Evolutionary conservation across 495 filamentous ascomycete species (phyloP), one percentile per base, ranked within the genome.

Genomic region (Lepraria neglecta): DNA sequence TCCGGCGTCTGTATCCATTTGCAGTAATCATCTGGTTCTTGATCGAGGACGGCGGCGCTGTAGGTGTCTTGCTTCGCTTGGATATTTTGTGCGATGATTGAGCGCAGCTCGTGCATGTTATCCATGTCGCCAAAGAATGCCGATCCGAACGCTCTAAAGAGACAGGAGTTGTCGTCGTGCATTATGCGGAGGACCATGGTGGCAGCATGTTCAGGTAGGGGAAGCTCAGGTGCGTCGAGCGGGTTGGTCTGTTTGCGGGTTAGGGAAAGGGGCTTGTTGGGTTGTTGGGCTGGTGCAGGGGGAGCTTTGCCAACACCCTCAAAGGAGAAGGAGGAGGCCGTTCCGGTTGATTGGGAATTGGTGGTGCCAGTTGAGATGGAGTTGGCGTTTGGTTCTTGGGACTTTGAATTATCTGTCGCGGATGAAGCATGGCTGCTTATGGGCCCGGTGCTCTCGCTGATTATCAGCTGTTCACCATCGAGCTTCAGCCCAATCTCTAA

Each of bases 141-240:
- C 56, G 84, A 86, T 56, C 86, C 85, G 28, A 97, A 81, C 0
- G 95, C 94, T 11, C 91, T 87, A 72, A 97, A 98, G 62, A 97
- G 84, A 73, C 94, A 98, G 48, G 84, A 88, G 72, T 97, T 97
- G 71, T 98, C 94, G 69, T 97, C 94, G 11, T 92, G 90, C 94
- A 98, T 97, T 40, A 97, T 90, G 3, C 94, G 86, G 6, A 97
- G 83, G 33, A 96, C 85, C 30, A 91, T 74, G 0, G 82, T 88
- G 30, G 84, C 84, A 11, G 75, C 75, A 57, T 82, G 84, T 24
- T 79, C 74, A 27, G 84, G 77, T 3, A 89, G 75, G 0, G 82
- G 75, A n/a, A 90, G 69, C 67, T 90, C 87, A 0, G 88, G 88
- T 6, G 87, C 83, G 65, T 92, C 88, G 31, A 75, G 73, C n/a